phyloP scores from a whole-genome alignment of 1,139 yeast genomes.

The Scheffersomyces stambukii region DNA sequence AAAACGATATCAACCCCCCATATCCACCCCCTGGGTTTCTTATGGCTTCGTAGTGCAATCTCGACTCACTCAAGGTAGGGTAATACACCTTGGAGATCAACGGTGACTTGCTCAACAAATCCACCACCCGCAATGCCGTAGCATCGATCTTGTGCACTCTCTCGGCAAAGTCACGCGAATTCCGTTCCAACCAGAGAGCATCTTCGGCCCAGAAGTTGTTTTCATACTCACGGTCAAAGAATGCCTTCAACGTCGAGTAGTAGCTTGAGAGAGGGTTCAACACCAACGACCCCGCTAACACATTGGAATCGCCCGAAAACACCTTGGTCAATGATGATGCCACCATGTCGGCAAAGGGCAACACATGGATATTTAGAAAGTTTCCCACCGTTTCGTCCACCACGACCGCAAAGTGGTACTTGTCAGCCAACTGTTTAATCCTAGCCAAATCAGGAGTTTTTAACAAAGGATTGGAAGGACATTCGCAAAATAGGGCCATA shows the following conservation, averaged over 20 bases:
- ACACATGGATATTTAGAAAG: constrained; percentile 74
- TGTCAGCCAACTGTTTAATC: constrained; percentile 61
- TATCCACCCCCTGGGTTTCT: constrained; percentile 78
- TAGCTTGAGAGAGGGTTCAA: constrained; percentile 62
- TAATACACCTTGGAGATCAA: constrained; percentile 64
- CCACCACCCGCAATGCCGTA: constrained; percentile 57
- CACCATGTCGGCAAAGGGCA: constrained; percentile 79
- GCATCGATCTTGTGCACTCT: constrained; percentile 66
- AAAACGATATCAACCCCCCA: constrained; percentile 83
- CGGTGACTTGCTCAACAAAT: constrained; percentile 42
- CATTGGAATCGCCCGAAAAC: constrained; percentile 92
- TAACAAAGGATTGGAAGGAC: constrained; percentile 88
- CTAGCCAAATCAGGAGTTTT: constrained; percentile 73
- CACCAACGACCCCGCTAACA: constrained; percentile 88
- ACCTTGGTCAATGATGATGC: constrained; percentile 88
- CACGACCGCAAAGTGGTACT: constrained; percentile 70
- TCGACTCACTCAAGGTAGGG: constrained; percentile 58
- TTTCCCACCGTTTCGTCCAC: constrained; percentile 96
- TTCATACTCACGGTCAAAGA: constrained; percentile 54
- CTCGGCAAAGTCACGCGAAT: constrained; percentile 79
- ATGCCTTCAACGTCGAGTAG: constrained; percentile 50
- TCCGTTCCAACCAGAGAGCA: constrained; percentile 86
- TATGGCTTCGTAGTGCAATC: constrained; percentile 64
- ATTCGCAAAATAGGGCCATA: constrained; percentile 77
- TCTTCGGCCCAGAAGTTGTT: constrained; percentile 92